Base-by-base conservation (phyloP, 768 basidiomycete genomes). In the Candolleomyces aberdarensis region DNA sequence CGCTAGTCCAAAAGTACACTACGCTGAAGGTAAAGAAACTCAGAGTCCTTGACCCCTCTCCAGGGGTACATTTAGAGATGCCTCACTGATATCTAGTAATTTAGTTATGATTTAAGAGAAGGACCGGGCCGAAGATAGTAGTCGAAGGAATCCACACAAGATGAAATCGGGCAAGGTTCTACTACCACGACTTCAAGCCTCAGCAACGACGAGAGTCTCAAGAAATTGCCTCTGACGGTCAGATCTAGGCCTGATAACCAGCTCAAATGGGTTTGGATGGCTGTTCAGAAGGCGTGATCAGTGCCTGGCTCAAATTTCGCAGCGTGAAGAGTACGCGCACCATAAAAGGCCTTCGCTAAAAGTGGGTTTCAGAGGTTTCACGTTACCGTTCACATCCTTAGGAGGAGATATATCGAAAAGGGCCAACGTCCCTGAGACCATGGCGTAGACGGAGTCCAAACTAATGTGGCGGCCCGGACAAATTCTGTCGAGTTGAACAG, bases 391-490 rank as follows among this genome's bases (percentile, higher is more conserved):
- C 17, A 62, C 53, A 47, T 69, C 69, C 8, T 62, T 44, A 9
- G 59, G 59, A 17, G 66, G 63, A 7, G 46, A 52, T 36, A 71
- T 65, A 49, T 67, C 54, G 57, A 64, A 71, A 9, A 63, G 50
- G 0, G 68, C 61, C 10, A 71, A 56, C 0, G 66, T 49, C 2
- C 66, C 66, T 4, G 65, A 57, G 11, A 68, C 41, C 17, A 63
- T 52, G n/a, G 64, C 61, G 52, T 60, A 71, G 14, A 69, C 39
- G 3, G 65, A 57, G 13, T 64, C 62, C 52, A 65, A 44, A 13
- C 41, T 62, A 41, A 71, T 62, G 51, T 66, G 66, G 9, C 67
- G 63, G 3, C 70, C 70, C 7, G 70, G 70, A 46, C 70, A 71
- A 36, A 65, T 66, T 49, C 70, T 68, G 48, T n/a, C n/a, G 36